Evolutionary conservation across 2,329 filamentous ascomycete genomes (phyloP), one percentile per base, ranked within the genome.

Genomic region (Diaporthe nobilis): DNA sequence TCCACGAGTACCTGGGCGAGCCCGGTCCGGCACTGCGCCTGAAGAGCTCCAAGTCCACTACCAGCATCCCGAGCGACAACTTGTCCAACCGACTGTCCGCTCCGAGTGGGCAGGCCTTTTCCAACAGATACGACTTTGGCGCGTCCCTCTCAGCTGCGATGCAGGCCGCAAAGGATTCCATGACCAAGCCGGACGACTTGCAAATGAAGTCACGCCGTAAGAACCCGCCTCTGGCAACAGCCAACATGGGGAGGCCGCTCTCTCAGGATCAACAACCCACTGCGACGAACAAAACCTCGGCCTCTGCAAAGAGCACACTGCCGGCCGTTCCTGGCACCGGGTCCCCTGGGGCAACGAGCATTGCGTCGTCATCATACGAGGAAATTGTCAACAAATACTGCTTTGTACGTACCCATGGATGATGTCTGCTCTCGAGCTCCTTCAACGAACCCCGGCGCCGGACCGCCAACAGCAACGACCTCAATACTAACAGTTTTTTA

Each of bases 331-430:
- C 84, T 77, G 86, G 85, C 75, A 83, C 91, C 85, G 82, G 90
- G 85, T 87, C 90, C 82, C 83, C 75, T 39, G 75, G 88, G 87
- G 84, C 85, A 78, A 80, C 86, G 67, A 85, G 85, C 81, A 93
- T 98, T 79, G 91, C 96, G 77, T 97, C 95, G 78, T 92, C 95
- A 77, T 96, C 96, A 76, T 98, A 99, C 84, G 95, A 97, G 86
- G 97, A 99, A 86, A 91, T 99, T 79, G 94, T 99, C 85, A 96
- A 98, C 88, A 98, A 98, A 88, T 99, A 98, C 90, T 99, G 97
- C 90, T 99, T 98, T 92, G 96, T 98, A 96, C 92, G 96, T 98
- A 90, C 90, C 82, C 85, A 85, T 79, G 83, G 83, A 79, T 77
- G 78, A 78, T 51, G 73, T 72, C 74, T 65, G 70, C 71, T 73